These are phyloP conservation scores for Saccharomyces hybrid DNA, from an alignment of 1,139 yeast species.

Conservation along the genomic window DNA sequence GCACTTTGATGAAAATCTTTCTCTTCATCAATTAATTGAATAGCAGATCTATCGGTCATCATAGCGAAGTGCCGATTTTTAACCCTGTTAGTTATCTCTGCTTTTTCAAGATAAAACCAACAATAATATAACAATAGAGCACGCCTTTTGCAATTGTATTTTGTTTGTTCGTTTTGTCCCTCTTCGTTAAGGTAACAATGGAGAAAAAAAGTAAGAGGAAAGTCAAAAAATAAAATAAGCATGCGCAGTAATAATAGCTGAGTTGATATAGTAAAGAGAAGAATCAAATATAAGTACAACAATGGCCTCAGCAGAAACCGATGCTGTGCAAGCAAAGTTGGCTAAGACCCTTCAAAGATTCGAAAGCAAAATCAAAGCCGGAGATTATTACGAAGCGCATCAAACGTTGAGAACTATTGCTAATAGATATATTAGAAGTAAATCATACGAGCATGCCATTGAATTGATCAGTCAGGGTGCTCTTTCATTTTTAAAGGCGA, in stretches of 20 bases:
- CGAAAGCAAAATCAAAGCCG: constrained; percentile 59
- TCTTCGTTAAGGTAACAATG: constrained; percentile 1
- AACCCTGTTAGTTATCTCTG: neutral
- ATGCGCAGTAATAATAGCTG: neutral
- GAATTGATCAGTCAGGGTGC: constrained; percentile 69
- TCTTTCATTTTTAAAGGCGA: constrained; percentile 54
- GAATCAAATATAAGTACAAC: neutral
- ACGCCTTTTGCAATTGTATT: neutral
- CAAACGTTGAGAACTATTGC: constrained; percentile 86
- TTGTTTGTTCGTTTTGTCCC: neutral
- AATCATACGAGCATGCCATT: constrained; percentile 61
- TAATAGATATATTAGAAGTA: constrained; percentile 67
- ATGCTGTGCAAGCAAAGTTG: constrained; percentile 36
- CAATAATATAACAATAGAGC: neutral
- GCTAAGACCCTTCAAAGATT: constrained; percentile 57
- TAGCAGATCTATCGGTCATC: constrained; percentile 12
- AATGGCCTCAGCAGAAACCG: neutral
- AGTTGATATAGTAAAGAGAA: neutral
- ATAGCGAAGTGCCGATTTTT: neutral
- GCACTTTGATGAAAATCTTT: constrained; percentile 49
- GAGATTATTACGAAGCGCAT: constrained; percentile 88
- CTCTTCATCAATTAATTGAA: constrained; percentile 74
- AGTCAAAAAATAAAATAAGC: neutral
- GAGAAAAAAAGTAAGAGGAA: neutral
- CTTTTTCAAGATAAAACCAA: neutral